Conservation (phyloP, 73 alveolate species). For the Symbiodinium pilosum region DNA sequence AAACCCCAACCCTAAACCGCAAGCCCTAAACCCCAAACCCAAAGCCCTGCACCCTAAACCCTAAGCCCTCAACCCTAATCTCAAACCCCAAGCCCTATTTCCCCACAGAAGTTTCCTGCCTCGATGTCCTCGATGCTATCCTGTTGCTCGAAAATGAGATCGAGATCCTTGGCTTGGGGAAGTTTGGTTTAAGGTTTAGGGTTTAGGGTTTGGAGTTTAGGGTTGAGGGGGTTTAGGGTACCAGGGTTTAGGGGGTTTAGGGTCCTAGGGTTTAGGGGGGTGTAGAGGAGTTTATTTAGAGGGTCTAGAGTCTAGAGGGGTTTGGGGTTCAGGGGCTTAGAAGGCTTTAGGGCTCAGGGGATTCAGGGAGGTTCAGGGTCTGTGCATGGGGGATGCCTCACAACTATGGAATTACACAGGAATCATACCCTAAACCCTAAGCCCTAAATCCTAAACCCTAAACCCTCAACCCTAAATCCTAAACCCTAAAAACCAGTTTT, state of each 20-base stretch:
- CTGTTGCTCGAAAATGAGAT: slow-evolving; percentile 77
- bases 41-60: not conserved
- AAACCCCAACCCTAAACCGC: not conserved
- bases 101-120: not conserved
- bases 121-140: slow-evolving; percentile 90
- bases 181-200: not conserved
- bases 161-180: slow-evolving; percentile 30
- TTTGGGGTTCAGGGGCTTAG: not conserved
- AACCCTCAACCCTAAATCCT: too few species aligned
- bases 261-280: not conserved
- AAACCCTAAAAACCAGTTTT: too few species aligned
- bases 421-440: too few species aligned
- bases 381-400: too few species aligned
- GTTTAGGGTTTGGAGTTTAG: not conserved
- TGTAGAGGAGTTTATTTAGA: too few species aligned
- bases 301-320: not conserved
- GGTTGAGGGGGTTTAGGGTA: not conserved
- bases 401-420: too few species aligned
- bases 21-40: not conserved
- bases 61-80: not conserved
- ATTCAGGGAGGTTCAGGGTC: too few species aligned
- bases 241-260: not conserved
- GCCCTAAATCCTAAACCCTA: too few species aligned
- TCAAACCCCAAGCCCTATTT: not conserved
- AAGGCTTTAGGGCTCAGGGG: not conserved